A percentile compares a stretch with the other conserved stretches of the same genome.
phyloP scores from a whole-genome alignment of 371 early-diverging fungal genomes.

The Mucor mucedo region DNA sequence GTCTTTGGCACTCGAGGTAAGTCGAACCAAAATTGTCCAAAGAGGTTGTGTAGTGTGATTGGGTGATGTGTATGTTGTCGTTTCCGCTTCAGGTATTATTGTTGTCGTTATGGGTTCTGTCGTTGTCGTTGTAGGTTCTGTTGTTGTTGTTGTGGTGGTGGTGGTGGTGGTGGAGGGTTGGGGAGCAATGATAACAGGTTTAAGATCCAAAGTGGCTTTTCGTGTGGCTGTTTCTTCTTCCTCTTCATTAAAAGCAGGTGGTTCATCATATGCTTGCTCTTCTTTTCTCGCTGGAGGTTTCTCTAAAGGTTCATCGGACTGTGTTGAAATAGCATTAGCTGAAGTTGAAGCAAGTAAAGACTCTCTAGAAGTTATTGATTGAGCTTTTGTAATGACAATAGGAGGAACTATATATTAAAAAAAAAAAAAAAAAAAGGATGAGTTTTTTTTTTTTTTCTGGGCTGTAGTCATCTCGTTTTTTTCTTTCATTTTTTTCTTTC shows the following conservation, averaged over 20 bases:
- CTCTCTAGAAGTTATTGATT: conserved; percentile 4
- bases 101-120: neutral
- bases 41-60: neutral
- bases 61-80: neutral
- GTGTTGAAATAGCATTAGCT: neutral
- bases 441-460: neutral
- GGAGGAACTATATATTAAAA: conserved; percentile 4
- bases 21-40: conserved; percentile 6
- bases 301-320: neutral
- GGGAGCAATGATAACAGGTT: conserved; percentile 11
- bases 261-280: conserved; percentile 1
- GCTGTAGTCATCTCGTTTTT: neutral
- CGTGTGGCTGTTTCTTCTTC: neutral
- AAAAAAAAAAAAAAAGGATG: neutral
- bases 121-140: too few relatives aligned
- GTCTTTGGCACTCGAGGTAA: conserved; percentile 7
- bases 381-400: conserved; percentile 16
- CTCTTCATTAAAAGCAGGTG: neutral
- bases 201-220: neutral
- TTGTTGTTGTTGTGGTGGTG: neutral
- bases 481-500: neutral
- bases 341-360: conserved; percentile 6
- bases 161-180: neutral
- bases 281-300: conserved; percentile 7
- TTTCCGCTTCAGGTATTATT: neutral